A percentile compares a stretch with the other conserved stretches of the same genome.
These are phyloP conservation scores for Isoetes taiwanensis DNA, from an alignment of 75 land plant genomes.

Conservation along the genomic window DNA sequence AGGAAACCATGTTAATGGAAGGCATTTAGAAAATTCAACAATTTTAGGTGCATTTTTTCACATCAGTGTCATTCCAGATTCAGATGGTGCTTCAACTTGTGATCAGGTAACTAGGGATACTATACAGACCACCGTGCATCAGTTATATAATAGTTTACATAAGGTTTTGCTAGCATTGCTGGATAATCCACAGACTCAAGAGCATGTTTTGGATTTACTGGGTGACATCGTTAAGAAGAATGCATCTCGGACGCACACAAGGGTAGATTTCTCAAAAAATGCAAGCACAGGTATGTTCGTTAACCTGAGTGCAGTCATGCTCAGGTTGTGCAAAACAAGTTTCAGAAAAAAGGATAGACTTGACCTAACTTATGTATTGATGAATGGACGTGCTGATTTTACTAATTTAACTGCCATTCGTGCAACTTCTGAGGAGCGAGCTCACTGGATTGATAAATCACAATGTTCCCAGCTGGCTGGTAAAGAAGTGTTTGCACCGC, in stretches of 20 bases:
- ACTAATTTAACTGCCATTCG: too few relatives aligned
- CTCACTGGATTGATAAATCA: too few relatives aligned
- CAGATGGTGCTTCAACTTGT: constrained; percentile 60
- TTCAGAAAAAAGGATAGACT: constrained; percentile 64
- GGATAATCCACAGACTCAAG: constrained; percentile 53
- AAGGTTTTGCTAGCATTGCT: constrained; percentile 50
- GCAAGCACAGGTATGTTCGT: constrained; percentile 91
- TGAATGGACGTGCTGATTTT: constrained; percentile 51
- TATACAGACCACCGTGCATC: constrained; percentile 67
- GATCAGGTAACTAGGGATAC: constrained; percentile 71
- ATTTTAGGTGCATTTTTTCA: constrained; percentile 89
- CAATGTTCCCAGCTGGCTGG: too few relatives aligned
- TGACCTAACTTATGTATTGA: constrained; percentile 62
- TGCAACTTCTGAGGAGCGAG: too few relatives aligned
- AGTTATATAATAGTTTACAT: constrained; percentile 64
- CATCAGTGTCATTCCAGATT: constrained; percentile 92
- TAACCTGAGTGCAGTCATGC: constrained; percentile 93
- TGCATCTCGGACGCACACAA: constrained; percentile 57
- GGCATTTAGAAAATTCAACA: constrained; percentile 58
- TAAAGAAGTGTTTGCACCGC: too few relatives aligned
- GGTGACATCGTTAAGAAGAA: constrained; percentile 75
- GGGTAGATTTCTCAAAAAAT: constrained; percentile 58
- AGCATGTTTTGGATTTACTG: constrained; percentile 59
- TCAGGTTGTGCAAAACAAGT: constrained; percentile 63
- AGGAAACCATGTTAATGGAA: constrained; percentile 41